Evolutionary conservation across 2,329 filamentous ascomycete genomes (phyloP).

Genomic region (Ascochyta rabiei): DNA sequence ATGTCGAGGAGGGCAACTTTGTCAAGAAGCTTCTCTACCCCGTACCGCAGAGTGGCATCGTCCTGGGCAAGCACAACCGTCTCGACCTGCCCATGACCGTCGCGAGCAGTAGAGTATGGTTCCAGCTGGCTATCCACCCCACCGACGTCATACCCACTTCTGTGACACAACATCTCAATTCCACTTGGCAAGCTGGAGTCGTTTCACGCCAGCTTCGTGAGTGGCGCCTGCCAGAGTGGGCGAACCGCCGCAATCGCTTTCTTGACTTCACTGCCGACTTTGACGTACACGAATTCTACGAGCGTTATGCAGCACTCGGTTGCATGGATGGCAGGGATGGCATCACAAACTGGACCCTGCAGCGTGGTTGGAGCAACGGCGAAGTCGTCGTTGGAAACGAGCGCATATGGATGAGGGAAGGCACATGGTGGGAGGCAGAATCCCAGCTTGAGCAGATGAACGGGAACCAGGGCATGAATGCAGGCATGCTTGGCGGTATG

Average conservation of each 20-base stretch:
- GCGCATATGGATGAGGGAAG: conserved; percentile 93
- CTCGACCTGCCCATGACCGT: conserved; percentile 78
- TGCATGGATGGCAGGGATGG: conserved; percentile 91
- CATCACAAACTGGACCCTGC: conserved; percentile 90
- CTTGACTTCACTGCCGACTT: conserved; percentile 98
- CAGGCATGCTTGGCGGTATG: conserved; percentile 56
- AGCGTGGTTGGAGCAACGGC: conserved; percentile 97
- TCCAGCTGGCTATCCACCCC: conserved; percentile 88
- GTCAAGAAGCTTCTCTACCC: conserved; percentile 83
- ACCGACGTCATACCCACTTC: conserved; percentile 82
- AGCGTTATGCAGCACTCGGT: conserved; percentile 80
- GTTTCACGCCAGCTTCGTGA: conserved; percentile 91
- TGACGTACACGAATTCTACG: conserved; percentile 87
- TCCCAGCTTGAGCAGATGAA: conserved; percentile 90
- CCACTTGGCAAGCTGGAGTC: conserved; percentile 91
- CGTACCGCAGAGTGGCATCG: conserved; percentile 76
- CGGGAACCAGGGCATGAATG: conserved; percentile 45
- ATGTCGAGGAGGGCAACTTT: conserved; percentile 82
- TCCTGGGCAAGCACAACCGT: conserved; percentile 76
- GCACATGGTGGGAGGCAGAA: conserved; percentile 97
- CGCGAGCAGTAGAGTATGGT: conserved; percentile 89
- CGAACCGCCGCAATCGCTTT: conserved; percentile 86
- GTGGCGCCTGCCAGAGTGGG: conserved; percentile 96
- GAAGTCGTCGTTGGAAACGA: conserved; percentile 91
- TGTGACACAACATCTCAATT: conserved; percentile 73